Evolutionary conservation across 148 eudicot species (phyloP).

Genomic region (Limonium bicolor): DNA sequence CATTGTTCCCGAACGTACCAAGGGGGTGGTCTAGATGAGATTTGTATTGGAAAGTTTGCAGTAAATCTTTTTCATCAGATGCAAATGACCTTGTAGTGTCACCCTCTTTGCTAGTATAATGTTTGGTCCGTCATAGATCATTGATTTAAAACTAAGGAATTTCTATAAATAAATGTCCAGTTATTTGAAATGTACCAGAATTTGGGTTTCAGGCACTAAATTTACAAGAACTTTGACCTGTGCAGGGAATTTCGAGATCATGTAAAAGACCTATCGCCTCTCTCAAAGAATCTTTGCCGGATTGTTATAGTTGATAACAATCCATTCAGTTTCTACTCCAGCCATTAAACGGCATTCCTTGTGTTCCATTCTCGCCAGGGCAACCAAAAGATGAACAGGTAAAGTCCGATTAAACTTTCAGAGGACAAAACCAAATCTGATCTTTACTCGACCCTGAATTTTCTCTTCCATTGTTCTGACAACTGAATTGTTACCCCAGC

Average conservation of each 20-base stretch:
- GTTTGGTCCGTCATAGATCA: too few relatives aligned
- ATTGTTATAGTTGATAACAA: slow-evolving; percentile 88
- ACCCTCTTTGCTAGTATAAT: too few relatives aligned
- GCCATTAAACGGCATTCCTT: slow-evolving; percentile 90
- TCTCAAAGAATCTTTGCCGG: slow-evolving; percentile 64
- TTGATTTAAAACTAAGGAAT: too few relatives aligned
- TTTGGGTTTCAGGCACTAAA: too few relatives aligned
- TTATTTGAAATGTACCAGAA: too few relatives aligned
- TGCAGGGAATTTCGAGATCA: slow-evolving; percentile 86
- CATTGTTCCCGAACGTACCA: too few relatives aligned
- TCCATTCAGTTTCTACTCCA: slow-evolving; percentile 95
- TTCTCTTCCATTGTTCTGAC: slow-evolving; percentile 4
- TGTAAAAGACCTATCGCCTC: slow-evolving; percentile 72
- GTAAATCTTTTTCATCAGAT: too few relatives aligned
- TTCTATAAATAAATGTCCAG: too few relatives aligned
- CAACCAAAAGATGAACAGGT: slow-evolving; percentile 93
- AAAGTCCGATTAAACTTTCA: too few relatives aligned
- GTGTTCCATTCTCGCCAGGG: slow-evolving; percentile 91
- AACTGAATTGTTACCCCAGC: slow-evolving; percentile 57
- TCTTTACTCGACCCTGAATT: not conserved
- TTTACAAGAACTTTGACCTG: not conserved
- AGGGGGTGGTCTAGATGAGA: too few relatives aligned
- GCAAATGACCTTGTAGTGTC: too few relatives aligned
- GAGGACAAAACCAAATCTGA: not conserved
- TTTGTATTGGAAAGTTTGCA: too few relatives aligned